Conservation (phyloP, 345 rosid species). For the Camelina laxa region DNA sequence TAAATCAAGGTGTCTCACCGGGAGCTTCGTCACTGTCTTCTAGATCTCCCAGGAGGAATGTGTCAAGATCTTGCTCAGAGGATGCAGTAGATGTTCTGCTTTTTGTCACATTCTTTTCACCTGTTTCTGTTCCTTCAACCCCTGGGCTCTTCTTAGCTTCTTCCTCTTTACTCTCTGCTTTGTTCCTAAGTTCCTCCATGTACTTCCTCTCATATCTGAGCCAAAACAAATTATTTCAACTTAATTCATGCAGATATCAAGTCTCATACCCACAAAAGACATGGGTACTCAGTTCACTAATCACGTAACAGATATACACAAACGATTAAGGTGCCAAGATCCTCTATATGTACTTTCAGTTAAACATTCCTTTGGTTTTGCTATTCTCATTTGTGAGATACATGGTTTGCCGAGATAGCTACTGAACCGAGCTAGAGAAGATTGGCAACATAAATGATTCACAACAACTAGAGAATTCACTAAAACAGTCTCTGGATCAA, state of each 20-base stretch:
- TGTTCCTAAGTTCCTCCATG: constrained; percentile 70
- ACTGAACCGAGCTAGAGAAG: constrained; percentile 61
- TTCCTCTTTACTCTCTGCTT: constrained; percentile 66
- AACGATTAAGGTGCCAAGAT: constrained; percentile 54
- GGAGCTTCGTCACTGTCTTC: constrained; percentile 84
- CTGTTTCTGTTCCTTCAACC: constrained; percentile 48
- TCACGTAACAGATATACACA: constrained; percentile 50
- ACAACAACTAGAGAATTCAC: constrained; percentile 64
- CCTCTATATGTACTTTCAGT: constrained; percentile 1
- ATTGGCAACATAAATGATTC: constrained; percentile 51
- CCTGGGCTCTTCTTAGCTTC: constrained; percentile 51
- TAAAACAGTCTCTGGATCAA: constrained; percentile 55
- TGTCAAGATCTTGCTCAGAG: constrained; percentile 85
- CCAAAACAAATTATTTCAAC: constrained; percentile 14
- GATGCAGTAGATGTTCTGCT: constrained; percentile 61
- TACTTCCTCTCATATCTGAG: constrained; percentile 72
- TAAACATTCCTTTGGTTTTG: not conserved
- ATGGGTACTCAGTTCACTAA: not conserved
- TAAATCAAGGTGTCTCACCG: constrained; percentile 53
- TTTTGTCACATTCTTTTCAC: constrained; percentile 49
- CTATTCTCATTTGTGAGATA: constrained; percentile 20
- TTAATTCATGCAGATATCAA: constrained; percentile 23
- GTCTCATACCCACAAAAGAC: constrained; percentile 4
- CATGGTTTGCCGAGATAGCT: constrained; percentile 45
- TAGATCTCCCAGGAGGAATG: constrained; percentile 88